These are phyloP conservation scores for Hypoxylon sp. DNA, from an alignment of 2,329 filamentous ascomycete species.

Conservation along the genomic window DNA sequence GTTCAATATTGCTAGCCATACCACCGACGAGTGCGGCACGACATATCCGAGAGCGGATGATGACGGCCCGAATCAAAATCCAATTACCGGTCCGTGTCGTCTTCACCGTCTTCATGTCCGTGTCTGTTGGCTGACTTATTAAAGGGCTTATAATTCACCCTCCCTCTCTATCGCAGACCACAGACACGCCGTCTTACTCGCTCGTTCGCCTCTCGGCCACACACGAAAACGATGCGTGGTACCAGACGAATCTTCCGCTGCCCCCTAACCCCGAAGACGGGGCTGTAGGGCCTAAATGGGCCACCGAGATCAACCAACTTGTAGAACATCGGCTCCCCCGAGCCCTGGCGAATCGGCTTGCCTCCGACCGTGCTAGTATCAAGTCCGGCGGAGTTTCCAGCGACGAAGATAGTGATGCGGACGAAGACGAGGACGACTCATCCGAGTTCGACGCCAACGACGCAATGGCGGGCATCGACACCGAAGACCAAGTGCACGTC, in stretches of 20 bases:
- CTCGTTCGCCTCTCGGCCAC: slow-evolving; percentile 62
- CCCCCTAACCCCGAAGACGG: slow-evolving; percentile 28
- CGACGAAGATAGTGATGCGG: slow-evolving; percentile 34
- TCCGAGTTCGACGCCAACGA: slow-evolving; percentile 46
- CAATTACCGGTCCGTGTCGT: slow-evolving; percentile 54
- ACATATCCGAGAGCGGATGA: slow-evolving; percentile 51
- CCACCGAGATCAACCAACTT: slow-evolving; percentile 54
- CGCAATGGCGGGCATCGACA: slow-evolving; percentile 41
- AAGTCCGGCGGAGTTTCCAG: slow-evolving; percentile 34
- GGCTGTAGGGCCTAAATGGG: slow-evolving; percentile 54
- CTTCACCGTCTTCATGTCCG: slow-evolving; percentile 9
- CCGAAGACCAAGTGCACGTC: slow-evolving; percentile 55
- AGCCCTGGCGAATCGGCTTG: slow-evolving; percentile 50
- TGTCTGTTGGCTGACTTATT: slow-evolving; percentile 14
- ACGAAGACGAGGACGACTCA: slow-evolving; percentile 40
- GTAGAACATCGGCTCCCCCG: slow-evolving; percentile 55
- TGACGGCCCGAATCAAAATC: slow-evolving; percentile 49
- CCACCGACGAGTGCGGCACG: slow-evolving; percentile 55
- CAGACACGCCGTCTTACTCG: slow-evolving; percentile 56
- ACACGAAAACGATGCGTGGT: slow-evolving; percentile 60
- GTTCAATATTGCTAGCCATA: slow-evolving; percentile 46
- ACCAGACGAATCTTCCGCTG: slow-evolving; percentile 56
- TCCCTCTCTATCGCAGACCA: slow-evolving; percentile 43
- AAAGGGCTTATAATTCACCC: slow-evolving; percentile 59
- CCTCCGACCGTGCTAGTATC: slow-evolving; percentile 24